phyloP scores from a whole-genome alignment of 1,284 basidiomycete species.

The Hypsizygus ulmarius region DNA sequence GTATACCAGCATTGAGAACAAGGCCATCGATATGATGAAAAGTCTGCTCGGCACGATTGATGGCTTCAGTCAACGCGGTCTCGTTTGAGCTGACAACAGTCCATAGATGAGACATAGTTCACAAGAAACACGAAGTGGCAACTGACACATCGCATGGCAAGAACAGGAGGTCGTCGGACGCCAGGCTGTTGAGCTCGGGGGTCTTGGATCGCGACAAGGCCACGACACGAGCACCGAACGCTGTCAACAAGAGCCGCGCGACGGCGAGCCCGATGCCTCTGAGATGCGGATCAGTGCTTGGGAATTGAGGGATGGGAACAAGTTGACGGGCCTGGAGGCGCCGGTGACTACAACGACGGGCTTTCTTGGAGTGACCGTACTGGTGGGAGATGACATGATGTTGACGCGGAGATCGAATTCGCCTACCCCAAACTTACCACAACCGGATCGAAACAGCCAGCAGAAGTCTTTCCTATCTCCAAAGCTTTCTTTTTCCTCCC shows the following conservation, averaged over 20 bases:
- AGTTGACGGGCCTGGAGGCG: conserved; percentile 61
- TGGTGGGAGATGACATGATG: conserved; percentile 1
- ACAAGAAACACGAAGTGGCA: conserved; percentile 11
- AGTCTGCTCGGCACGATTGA: conserved; percentile 44
- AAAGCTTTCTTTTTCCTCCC: conserved; percentile 27
- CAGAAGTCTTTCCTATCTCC: conserved; percentile 15
- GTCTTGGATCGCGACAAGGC: conserved; percentile 72
- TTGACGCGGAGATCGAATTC: conserved; percentile 18
- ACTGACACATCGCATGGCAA: conserved; percentile 75
- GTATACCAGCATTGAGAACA: conserved; percentile 75
- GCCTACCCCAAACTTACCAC: conserved; percentile 17
- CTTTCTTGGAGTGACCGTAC: conserved; percentile 19
- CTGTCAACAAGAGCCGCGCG: conserved; percentile 57
- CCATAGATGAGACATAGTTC: conserved; percentile 18
- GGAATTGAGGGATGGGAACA: conserved; percentile 4
- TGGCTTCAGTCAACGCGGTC: conserved; percentile 49
- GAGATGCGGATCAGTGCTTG: conserved; percentile 16
- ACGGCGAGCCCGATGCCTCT: conserved; percentile 85
- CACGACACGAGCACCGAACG: conserved; percentile 65
- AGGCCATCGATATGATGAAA: conserved; percentile 71
- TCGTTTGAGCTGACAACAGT: conserved; percentile 50
- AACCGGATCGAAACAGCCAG: conserved; percentile 19
- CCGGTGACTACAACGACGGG: conserved; percentile 71
- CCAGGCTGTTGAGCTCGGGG: conserved; percentile 58
- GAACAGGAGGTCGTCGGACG: conserved; percentile 46